Evolutionary conservation across 75 land plant species (phyloP).

Genomic region (Pinus taeda): DNA sequence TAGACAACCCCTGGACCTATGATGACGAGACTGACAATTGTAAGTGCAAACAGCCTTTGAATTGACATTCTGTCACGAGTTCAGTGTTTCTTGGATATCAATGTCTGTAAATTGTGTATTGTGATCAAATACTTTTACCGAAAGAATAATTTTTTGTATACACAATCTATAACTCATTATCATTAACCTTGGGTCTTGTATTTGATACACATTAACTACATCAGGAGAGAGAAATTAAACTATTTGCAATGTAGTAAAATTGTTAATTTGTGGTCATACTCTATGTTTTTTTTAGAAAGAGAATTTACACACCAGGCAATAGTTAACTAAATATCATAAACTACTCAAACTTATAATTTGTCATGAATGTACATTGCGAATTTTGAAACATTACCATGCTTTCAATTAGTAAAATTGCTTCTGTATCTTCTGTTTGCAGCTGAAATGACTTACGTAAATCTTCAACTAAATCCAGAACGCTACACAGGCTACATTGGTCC

Average conservation of each 20-base stretch:
- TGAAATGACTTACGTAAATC: constrained; percentile 94
- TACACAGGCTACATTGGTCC: constrained; percentile 92
- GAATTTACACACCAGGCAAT: neutral
- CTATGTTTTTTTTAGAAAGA: too few species aligned
- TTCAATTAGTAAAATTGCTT: neutral
- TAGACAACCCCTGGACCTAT: constrained; percentile 94
- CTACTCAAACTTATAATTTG: neutral
- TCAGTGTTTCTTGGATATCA: neutral
- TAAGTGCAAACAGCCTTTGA: constrained; percentile 7
- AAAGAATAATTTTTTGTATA: neutral
- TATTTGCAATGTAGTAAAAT: too few species aligned
- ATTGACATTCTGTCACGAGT: neutral
- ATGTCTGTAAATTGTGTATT: neutral
- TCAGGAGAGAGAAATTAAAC: too few species aligned
- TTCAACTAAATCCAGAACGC: constrained; percentile 84
- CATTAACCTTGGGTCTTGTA: too few species aligned
- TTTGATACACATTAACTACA: too few species aligned
- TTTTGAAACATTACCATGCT: neutral
- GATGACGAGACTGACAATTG: constrained; percentile 79
- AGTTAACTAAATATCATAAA: neutral
- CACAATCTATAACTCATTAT: too few species aligned
- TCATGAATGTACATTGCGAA: neutral
- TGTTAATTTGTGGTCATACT: too few species aligned
- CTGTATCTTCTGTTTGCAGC: constrained; percentile 32
- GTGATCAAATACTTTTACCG: neutral